phyloP scores from a whole-genome alignment of 2,329 filamentous ascomycete genomes.

The Tolypocladium inflatum region DNA sequence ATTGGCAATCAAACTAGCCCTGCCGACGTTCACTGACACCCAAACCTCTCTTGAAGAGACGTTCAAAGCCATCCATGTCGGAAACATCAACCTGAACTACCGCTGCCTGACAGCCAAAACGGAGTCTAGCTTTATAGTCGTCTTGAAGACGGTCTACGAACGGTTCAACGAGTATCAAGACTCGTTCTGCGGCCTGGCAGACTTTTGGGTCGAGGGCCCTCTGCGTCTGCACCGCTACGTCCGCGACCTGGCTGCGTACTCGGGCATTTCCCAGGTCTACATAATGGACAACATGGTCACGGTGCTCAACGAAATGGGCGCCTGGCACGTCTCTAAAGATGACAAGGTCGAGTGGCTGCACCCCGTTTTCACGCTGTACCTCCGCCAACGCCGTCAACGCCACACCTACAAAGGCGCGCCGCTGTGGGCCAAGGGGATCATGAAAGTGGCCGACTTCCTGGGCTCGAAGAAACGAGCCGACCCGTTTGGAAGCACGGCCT shows the following conservation, averaged over 20 bases:
- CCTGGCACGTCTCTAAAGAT: background rate
- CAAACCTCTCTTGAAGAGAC: background rate
- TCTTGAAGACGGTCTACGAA: background rate
- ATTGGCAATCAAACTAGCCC: background rate
- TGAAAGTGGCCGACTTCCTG: background rate
- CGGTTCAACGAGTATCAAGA: background rate
- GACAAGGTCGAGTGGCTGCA: background rate
- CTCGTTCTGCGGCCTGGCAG: background rate
- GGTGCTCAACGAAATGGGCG: background rate
- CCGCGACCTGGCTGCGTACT: background rate
- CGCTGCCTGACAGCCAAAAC: background rate
- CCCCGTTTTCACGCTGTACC: background rate
- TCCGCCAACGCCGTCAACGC: background rate
- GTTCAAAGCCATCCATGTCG: background rate
- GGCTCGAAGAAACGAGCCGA: background rate
- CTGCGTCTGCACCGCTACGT: background rate
- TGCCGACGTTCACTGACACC: background rate
- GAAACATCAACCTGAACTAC: background rate
- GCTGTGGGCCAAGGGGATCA: background rate
- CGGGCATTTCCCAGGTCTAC: background rate
- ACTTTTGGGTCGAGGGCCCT: background rate
- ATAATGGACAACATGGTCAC: background rate
- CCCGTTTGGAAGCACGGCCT: background rate
- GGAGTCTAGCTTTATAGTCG: background rate
- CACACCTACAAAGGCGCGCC: background rate